Percentiles rank a stretch among this genome's conserved stretches.
Evolutionary conservation across 2,329 filamentous ascomycete genomes (phyloP).

Genomic region (Rutstroemia sydowiana): DNA sequence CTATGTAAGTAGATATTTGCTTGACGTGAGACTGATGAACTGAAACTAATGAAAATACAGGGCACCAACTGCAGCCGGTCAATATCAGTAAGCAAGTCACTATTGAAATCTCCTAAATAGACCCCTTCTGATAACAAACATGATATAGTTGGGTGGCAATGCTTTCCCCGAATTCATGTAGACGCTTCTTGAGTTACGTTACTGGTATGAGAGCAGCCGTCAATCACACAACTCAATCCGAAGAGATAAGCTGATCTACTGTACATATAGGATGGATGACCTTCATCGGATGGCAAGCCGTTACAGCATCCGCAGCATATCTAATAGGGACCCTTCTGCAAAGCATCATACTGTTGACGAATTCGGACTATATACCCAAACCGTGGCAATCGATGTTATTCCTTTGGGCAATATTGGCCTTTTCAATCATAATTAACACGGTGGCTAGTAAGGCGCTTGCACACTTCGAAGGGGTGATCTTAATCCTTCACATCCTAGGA

Average conservation of each 20-base stretch:
- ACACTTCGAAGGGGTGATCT: background rate
- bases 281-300: constrained; percentile 69
- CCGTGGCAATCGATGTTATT: constrained; percentile 36
- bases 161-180: constrained; percentile 39
- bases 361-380: constrained; percentile 29
- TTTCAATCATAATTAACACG: background rate
- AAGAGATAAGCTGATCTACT: background rate
- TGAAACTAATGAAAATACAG: too few relatives aligned
- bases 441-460: background rate
- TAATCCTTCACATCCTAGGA: background rate
- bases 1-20: constrained; percentile 17
- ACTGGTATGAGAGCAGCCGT: constrained; percentile 29
- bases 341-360: constrained; percentile 32
- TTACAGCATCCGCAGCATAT: constrained; percentile 55
- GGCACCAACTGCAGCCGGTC: too few relatives aligned
- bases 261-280: constrained; percentile 40
- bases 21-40: too few relatives aligned
- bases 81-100: too few relatives aligned
- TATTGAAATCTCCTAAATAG: too few relatives aligned
- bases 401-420: constrained; percentile 32
- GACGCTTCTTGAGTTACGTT: constrained; percentile 48
- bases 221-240: background rate
- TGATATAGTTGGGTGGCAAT: constrained; percentile 53
- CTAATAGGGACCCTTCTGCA: constrained; percentile 43
- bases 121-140: too few relatives aligned